Conservation (phyloP, 2,329 filamentous ascomycete genomes). For the Calonectria fujianensis region DNA sequence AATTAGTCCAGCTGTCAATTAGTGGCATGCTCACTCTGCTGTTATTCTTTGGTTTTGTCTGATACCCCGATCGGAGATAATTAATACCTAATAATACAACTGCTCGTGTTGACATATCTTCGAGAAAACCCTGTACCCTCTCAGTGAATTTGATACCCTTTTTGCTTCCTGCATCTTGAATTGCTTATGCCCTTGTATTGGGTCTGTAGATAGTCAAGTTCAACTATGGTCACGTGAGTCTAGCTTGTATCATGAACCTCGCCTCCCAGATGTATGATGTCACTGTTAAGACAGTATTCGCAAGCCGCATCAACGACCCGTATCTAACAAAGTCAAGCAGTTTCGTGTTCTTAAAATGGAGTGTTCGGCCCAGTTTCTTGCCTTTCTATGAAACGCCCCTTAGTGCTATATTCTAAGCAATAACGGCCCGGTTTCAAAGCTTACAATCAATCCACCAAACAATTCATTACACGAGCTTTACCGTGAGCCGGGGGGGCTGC, state of each 20-base stretch:
- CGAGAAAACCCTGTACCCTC: not conserved
- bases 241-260: too few relatives aligned
- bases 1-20: conserved; percentile 46
- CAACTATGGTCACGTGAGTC: not conserved
- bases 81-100: conserved; percentile 68
- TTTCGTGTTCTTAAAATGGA: not conserved
- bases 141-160: not conserved
- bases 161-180: too few relatives aligned
- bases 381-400: conserved; percentile 2
- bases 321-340: not conserved
- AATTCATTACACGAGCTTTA: not conserved
- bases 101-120: conserved; percentile 57
- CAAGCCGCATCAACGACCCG: not conserved
- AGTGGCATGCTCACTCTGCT: conserved; percentile 52
- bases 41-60: conserved; percentile 59
- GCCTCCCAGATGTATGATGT: not conserved
- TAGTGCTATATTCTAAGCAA: conserved; percentile 11
- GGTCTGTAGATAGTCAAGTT: too few relatives aligned
- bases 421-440: not conserved
- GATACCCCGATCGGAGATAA: conserved; percentile 65
- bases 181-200: not conserved
- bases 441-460: not conserved
- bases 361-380: not conserved
- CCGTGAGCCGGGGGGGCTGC: too few relatives aligned
- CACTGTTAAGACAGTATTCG: not conserved